These are phyloP conservation scores for Naganishia onofrii DNA, from an alignment of 768 basidiomycete genomes.

Conservation along the genomic window DNA sequence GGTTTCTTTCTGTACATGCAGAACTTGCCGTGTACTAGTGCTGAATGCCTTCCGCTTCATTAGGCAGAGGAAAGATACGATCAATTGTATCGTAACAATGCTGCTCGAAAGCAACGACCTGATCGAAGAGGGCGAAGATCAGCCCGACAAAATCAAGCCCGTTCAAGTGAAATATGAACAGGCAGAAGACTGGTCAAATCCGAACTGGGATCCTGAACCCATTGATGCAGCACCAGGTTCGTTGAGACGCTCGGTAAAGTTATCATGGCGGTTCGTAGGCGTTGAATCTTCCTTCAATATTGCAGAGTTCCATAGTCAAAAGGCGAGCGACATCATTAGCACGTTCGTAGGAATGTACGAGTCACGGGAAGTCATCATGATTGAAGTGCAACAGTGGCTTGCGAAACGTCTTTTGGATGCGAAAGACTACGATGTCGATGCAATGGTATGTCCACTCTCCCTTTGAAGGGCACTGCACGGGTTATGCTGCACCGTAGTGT, in stretches of 20 bases:
- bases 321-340: constrained; percentile 88
- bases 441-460: constrained; percentile 56
- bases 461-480: no score
- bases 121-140: constrained; percentile 72
- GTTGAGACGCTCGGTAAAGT: constrained; percentile 27
- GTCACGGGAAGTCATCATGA: constrained; percentile 92
- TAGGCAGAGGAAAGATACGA: constrained; percentile 67
- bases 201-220: constrained; percentile 93
- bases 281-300: not conserved
- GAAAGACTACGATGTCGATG: constrained; percentile 73
- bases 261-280: not conserved
- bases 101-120: constrained; percentile 83
- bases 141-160: constrained; percentile 53
- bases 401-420: constrained; percentile 80
- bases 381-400: constrained; percentile 86
- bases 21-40: not conserved
- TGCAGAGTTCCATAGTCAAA: constrained; percentile 86
- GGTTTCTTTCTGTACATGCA: not conserved
- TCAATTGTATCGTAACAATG: constrained; percentile 85
- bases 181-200: constrained; percentile 80
- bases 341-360: constrained; percentile 97
- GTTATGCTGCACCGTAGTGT: not conserved
- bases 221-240: constrained; percentile 91
- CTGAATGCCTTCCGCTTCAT: not conserved
- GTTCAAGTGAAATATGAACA: constrained; percentile 65